Evolutionary conservation across 371 early-diverging fungal genomes (phyloP), one percentile per base, ranked within the genome.

Genomic region (Nematocida sp.): DNA sequence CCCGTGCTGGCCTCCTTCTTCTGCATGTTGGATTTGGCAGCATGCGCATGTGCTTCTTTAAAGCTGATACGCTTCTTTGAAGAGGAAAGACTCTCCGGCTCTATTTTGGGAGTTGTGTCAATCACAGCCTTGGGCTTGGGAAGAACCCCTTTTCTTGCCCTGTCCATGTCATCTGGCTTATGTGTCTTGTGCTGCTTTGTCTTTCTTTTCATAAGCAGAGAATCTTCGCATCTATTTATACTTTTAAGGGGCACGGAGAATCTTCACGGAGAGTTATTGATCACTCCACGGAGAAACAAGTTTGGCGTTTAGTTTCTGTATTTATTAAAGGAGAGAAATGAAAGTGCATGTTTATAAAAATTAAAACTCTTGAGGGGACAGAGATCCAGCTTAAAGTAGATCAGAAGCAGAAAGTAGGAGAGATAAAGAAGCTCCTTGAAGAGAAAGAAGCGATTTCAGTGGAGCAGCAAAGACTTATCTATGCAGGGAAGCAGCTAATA

Each of bases 271-370:
- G 57, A 38, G 8, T 50, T 41, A 41, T 41, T 41, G 7, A 41
- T 17, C 17, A 17, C 11, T 27, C 23, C 52, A 19, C 27, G 8
- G 19, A 51, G 7, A 19, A 51, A 27, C 19, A 8, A n/a, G n/a
- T n/a, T n/a, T n/a, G n/a, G n/a, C n/a, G n/a, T n/a, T n/a, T n/a
- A n/a, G n/a, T n/a, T n/a, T n/a, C n/a, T n/a, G n/a, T n/a, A n/a
- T n/a, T n/a, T n/a, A n/a, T n/a, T n/a, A 41, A n/a, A 11, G 13
- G 13, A 41, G 43, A 41, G 13, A 41, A 11, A 13, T n/a, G 13
- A n/a, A 13, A 15, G n/a, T 23, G 4, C 7, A 89, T 90, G 87
- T 90, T 90, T 84, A 90, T 91, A 81, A 93, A 93, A 79, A 92
- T 95, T 64, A 95, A 94, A 87, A 95, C 95, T 79, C 67, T 76